These are phyloP conservation scores for Lonicera japonica DNA, from an alignment of 129 eudicot genomes.

Conservation along the genomic window DNA sequence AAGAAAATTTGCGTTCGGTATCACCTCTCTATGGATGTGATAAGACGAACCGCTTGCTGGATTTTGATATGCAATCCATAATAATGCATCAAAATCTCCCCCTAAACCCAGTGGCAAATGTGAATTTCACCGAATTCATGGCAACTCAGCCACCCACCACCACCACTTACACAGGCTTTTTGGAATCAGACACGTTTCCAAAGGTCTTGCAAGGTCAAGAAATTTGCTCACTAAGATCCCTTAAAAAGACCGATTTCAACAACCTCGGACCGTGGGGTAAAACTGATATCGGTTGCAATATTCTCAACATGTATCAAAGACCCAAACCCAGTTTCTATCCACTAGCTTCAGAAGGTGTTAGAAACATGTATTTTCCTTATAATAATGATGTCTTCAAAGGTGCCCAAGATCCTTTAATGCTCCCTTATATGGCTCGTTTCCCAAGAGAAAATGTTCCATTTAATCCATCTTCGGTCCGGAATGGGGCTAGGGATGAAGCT, in stretches of 20 bases:
- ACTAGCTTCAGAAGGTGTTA: slow-evolving; percentile 67
- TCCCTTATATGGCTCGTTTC: slow-evolving; percentile 24
- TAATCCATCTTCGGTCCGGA: slow-evolving; percentile 25
- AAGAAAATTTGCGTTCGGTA: slow-evolving; percentile 74
- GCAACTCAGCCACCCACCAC: slow-evolving; percentile 34
- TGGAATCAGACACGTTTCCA: slow-evolving; percentile 76
- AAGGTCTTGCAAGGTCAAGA: slow-evolving; percentile 99
- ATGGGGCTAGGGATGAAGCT: slow-evolving; percentile 25
- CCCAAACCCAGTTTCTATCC: slow-evolving; percentile 51
- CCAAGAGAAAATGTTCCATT: slow-evolving; percentile 36
- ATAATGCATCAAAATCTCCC: slow-evolving; percentile 29
- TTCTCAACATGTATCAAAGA: slow-evolving; percentile 34
- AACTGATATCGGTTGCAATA: slow-evolving; percentile 34
- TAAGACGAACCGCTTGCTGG: slow-evolving; percentile 39
- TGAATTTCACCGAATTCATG: slow-evolving; percentile 40
- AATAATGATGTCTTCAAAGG: slow-evolving; percentile 38
- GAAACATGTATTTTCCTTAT: slow-evolving; percentile 50
- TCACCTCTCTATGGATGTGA: slow-evolving; percentile 63
- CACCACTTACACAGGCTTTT: slow-evolving; percentile 46
- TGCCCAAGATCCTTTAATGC: slow-evolving; percentile 37
- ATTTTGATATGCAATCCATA: slow-evolving; percentile 41
- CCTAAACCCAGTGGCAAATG: slow-evolving; percentile 26
- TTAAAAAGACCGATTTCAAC: slow-evolving; percentile 42
- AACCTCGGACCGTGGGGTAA: slow-evolving; percentile 31
- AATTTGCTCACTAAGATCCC: slow-evolving; percentile 69